Evolutionary conservation across 768 basidiomycete species (phyloP).

Genomic region (Udeniomyces megalosporus): DNA sequence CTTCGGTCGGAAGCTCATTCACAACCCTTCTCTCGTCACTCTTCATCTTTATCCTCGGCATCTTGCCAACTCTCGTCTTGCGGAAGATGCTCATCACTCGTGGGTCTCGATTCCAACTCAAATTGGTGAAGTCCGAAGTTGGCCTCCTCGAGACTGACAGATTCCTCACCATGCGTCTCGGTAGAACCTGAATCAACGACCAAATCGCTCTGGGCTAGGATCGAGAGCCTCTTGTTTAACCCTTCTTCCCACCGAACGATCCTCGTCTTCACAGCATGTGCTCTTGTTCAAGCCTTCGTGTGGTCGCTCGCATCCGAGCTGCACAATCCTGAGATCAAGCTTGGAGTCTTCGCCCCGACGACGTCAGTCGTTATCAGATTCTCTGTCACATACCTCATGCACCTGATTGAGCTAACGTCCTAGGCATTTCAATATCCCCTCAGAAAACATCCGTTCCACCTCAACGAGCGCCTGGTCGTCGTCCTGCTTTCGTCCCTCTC

Average conservation of each 20-base stretch:
- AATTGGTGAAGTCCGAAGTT: too few relatives aligned
- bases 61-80: conserved; percentile 12
- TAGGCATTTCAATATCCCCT: neutral
- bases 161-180: too few relatives aligned
- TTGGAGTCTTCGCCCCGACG: conserved; percentile 9
- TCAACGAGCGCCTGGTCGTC: conserved; percentile 12
- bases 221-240: neutral
- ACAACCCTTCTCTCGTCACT: neutral
- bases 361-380: neutral
- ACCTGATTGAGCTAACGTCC: too few relatives aligned
- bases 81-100: conserved; percentile 12
- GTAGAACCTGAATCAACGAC: conserved; percentile 5
- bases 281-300: conserved; percentile 1
- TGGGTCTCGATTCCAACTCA: neutral
- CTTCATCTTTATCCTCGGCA: neutral
- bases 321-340: neutral
- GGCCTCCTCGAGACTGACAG: too few relatives aligned
- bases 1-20: conserved; percentile 2
- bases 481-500: conserved; percentile 6
- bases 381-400: neutral
- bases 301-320: neutral
- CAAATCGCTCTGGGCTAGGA: neutral
- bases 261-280: conserved; percentile 7
- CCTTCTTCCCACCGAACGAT: neutral
- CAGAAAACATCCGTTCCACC: conserved; percentile 10